These are phyloP conservation scores for Corinectria fuckeliana DNA, from an alignment of 2,329 filamentous ascomycete genomes.

Conservation along the genomic window DNA sequence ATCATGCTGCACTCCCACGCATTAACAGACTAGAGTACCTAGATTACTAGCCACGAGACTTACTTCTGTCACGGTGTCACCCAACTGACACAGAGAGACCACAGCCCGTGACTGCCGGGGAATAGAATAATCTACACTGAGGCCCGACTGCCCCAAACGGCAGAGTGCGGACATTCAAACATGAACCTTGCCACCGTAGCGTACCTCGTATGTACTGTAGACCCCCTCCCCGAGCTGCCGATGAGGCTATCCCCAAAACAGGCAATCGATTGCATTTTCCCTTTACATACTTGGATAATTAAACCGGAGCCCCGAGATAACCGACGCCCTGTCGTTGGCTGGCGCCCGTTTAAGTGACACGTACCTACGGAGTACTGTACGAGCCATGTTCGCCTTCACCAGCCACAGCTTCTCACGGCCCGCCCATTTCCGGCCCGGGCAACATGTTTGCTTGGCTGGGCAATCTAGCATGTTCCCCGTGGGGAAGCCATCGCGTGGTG, in stretches of 20 bases:
- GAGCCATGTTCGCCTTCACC: too few relatives aligned
- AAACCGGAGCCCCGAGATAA: slow-evolving; percentile 32
- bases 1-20: too few relatives aligned
- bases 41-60: background rate
- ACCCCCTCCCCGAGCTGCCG: too few relatives aligned
- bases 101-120: too few relatives aligned
- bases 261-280: slow-evolving; percentile 33
- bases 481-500: slow-evolving; percentile 7
- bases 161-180: background rate
- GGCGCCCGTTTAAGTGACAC: too few relatives aligned
- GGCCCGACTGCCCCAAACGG: background rate
- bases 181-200: background rate
- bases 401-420: too few relatives aligned
- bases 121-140: background rate
- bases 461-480: slow-evolving; percentile 10
- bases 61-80: background rate
- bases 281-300: too few relatives aligned
- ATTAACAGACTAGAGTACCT: background rate
- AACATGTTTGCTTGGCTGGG: too few relatives aligned
- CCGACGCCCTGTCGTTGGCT: slow-evolving; percentile 15
- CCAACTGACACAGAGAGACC: background rate
- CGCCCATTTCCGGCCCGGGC: too few relatives aligned
- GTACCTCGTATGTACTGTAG: too few relatives aligned
- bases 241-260: slow-evolving; percentile 17
- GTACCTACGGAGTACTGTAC: too few relatives aligned